Evolutionary conservation across 106 monocot genomes (phyloP), one percentile per base, ranked within the genome.

Genomic region (Ottelia alismoides): DNA sequence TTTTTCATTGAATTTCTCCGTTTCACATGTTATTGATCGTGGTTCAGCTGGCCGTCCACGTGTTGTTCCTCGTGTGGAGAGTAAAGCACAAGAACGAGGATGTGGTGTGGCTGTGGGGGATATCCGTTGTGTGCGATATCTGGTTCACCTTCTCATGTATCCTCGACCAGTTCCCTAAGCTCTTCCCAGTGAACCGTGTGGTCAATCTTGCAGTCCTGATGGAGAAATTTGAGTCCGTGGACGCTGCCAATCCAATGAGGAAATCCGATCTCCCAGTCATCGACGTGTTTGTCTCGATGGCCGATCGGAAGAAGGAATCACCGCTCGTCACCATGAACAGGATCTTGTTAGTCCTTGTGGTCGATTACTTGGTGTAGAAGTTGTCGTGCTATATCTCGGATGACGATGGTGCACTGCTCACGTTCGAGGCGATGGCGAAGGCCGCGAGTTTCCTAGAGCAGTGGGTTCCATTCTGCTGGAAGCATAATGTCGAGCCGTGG

Each of bases 111-210:
- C 60, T 84, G 11, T 84, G 84, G 84, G 72, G 71, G 17, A 76
- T 79, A 72, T 84, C 84, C 2, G 52, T 79, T 25, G 72, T 84
- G 2, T 84, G 84, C 29, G 84, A 84, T 58, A 47, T 79, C 20
- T 84, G 84, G 84, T 79, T 84, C 25, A 79, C 79, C 20, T 75
- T 84, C 65, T 84, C 84, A 1, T 84, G 84, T 78, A 56, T 84
- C 17, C 79, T 84, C 0, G 84, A 84, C 53, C 84, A 84, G n/a
- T n/a, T n/a, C n/a, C n/a, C n/a, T n/a, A n/a, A n/a, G n/a, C n/a
- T n/a, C n/a, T n/a, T n/a, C n/a, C n/a, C n/a, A n/a, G n/a, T n/a
- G n/a, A 76, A 79, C 49, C 84, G 84, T 9, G 50, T 75, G 17
- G 69, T 72, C 0, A 79, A 84, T 45, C 76, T 84, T 2, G 43